Percentiles rank a stretch among this genome's conserved stretches.
Evolutionary conservation across 2,329 filamentous ascomycete species (phyloP).

Genomic region (Fusarium torreyae): DNA sequence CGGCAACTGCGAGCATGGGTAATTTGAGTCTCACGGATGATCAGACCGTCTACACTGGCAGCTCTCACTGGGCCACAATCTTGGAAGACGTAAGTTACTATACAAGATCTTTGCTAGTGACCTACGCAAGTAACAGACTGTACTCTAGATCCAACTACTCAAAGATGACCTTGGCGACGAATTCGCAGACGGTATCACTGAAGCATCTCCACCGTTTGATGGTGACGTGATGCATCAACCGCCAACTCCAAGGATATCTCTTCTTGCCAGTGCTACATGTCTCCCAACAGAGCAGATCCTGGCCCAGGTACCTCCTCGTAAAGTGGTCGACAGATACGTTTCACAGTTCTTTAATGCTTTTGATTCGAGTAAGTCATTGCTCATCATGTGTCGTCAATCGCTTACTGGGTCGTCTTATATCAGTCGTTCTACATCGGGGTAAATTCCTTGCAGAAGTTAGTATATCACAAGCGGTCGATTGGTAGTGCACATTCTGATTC

Average conservation of each 20-base stretch:
- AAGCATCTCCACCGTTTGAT: neutral
- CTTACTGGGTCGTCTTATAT: neutral
- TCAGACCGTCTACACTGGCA: conserved; percentile 21
- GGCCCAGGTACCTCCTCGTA: conserved; percentile 29
- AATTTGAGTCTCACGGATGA: conserved; percentile 10
- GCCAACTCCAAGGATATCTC: conserved; percentile 5
- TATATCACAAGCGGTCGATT: neutral
- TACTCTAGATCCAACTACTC: conserved; percentile 16
- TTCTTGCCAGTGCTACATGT: conserved; percentile 8
- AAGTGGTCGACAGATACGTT: conserved; percentile 38
- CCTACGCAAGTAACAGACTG: neutral
- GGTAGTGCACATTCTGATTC: neutral
- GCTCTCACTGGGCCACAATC: conserved; percentile 30
- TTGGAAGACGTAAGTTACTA: conserved; percentile 19
- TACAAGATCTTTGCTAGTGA: too few species aligned
- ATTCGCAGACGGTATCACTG: neutral
- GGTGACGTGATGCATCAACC: conserved; percentile 1
- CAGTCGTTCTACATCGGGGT: conserved; percentile 20
- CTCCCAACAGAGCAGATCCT: conserved; percentile 28
- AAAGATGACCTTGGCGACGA: conserved; percentile 13
- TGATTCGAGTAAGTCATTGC: conserved; percentile 14
- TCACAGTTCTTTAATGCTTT: conserved; percentile 42
- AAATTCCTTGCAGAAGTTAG: conserved; percentile 24
- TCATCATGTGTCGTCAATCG: neutral
- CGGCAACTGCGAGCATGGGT: conserved; percentile 5